These are phyloP conservation scores for Pochonia chlamydosporia DNA, from an alignment of 2,329 filamentous ascomycete species.

Conservation along the genomic window DNA sequence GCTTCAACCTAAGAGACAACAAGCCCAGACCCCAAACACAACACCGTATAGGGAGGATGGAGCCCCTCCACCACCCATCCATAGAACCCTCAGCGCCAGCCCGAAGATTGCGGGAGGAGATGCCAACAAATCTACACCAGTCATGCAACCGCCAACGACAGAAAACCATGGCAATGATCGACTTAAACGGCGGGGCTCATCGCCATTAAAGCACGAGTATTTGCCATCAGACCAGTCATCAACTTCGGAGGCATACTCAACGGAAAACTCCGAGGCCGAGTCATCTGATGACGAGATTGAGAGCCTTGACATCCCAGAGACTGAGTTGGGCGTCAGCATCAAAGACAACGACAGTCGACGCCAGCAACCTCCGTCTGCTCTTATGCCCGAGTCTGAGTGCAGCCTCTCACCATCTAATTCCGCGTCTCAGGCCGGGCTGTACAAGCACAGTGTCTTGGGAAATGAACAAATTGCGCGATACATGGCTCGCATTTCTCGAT, in stretches of 20 bases:
- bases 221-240: slow-evolving; percentile 70
- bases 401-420: slow-evolving; percentile 77
- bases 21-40: slow-evolving; percentile 18
- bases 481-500: slow-evolving; percentile 53
- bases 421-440: slow-evolving; percentile 62
- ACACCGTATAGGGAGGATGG: slow-evolving; percentile 44
- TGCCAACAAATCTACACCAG: slow-evolving; percentile 11
- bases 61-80: slow-evolving; percentile 49
- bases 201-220: slow-evolving; percentile 95
- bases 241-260: slow-evolving; percentile 45
- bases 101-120: slow-evolving; percentile 17
- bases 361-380: slow-evolving; percentile 22
- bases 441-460: slow-evolving; percentile 38
- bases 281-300: slow-evolving; percentile 53
- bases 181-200: slow-evolving; percentile 71
- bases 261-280: slow-evolving; percentile 43
- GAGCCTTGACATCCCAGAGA: slow-evolving; percentile 54
- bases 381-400: slow-evolving; percentile 43
- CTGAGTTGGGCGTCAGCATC: slow-evolving; percentile 53
- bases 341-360: slow-evolving; percentile 23
- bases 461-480: slow-evolving; percentile 41
- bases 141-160: slow-evolving; percentile 19
- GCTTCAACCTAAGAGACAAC: slow-evolving; percentile 21
- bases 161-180: slow-evolving; percentile 37
- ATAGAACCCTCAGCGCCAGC: slow-evolving; percentile 38